Evolutionary conservation across 208 protist species (phyloP).

Genomic region (Leishmania major): DNA sequence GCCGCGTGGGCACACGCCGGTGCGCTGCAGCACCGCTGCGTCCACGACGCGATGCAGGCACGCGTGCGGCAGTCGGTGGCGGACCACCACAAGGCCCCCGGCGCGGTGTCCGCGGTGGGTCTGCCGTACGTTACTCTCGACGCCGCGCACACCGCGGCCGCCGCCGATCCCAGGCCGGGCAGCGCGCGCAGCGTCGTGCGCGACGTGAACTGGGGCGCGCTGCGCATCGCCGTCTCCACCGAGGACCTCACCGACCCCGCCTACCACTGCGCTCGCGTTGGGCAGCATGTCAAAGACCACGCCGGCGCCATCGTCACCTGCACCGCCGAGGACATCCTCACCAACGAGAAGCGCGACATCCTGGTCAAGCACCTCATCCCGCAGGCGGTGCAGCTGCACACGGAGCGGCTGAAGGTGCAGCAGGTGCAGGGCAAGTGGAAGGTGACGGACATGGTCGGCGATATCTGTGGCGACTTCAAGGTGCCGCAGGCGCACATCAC

Average conservation of each 20-base stretch:
- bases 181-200: background rate
- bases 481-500: slow-evolving; percentile 37
- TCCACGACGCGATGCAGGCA: slow-evolving; percentile 19
- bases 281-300: slow-evolving; percentile 23
- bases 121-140: slow-evolving; percentile 9
- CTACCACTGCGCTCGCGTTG: slow-evolving; percentile 44
- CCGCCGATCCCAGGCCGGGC: background rate
- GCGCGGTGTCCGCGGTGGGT: background rate
- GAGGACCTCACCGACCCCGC: slow-evolving; percentile 35
- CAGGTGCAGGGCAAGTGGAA: slow-evolving; percentile 18
- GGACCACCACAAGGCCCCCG: background rate
- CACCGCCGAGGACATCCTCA: slow-evolving; percentile 37
- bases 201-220: slow-evolving; percentile 19
- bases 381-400: slow-evolving; percentile 50
- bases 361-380: slow-evolving; percentile 44
- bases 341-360: slow-evolving; percentile 30
- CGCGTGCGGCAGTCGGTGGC: slow-evolving; percentile 26
- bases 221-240: slow-evolving; percentile 47
- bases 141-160: too few relatives aligned
- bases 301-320: slow-evolving; percentile 26
- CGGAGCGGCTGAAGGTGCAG: slow-evolving; percentile 50
- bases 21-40: slow-evolving; percentile 5
- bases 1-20: slow-evolving; percentile 1
- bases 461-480: background rate
- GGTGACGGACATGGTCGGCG: slow-evolving; percentile 13